Base-by-base conservation (phyloP, 257 asterid genomes). In the Craterostigma plantagineum region DNA sequence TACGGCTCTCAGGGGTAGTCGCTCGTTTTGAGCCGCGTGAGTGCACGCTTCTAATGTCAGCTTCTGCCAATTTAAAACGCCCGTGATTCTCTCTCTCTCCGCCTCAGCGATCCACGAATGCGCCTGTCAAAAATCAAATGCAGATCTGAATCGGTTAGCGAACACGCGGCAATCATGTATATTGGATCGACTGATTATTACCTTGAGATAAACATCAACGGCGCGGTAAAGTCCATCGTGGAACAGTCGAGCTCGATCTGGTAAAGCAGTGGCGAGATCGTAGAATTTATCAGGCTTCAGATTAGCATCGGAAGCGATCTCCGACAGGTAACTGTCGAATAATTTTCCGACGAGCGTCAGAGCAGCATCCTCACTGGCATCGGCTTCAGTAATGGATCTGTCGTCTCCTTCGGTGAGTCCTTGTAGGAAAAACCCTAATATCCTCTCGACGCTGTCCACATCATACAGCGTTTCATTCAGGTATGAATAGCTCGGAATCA, bases 171-270 rank as follows among this genome's bases (percentile, higher is more conserved):
- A 4, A 34, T 7, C 18, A 14, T 1, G 6, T 18, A 1, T 8
- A 2, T 14, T 8, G 14, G 34, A 13, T 18, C 11, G 16, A 16
- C 7, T 3, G 49, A 23, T 14, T 11, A 8, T 14, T 53, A 80
- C 99, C 99, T 83, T 90, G 40, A 90, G 92, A 71, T 77, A 83
- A 16, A 90, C 94, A 63, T 90, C 99, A n/a, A 90, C 92, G 14
- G 96, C 96, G 42, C 99, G 75, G 52, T 90, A 90, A 37, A 90
- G 91, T 11, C 99, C 99, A 39, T 90, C 96, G 60, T 90, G 92
- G 35, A 70, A 90, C 34, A 79, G 63, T 44, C 99, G 71, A 45
- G 99, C 94, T 11, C 61, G 75, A 18, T 83, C 84, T 45, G 96
- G 94, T 67, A 90, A 42, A 11, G 91, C 62, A 41, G 77, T 51